Base-by-base conservation (phyloP, 805 yeast genomes). In the Candida sanyiensis region DNA sequence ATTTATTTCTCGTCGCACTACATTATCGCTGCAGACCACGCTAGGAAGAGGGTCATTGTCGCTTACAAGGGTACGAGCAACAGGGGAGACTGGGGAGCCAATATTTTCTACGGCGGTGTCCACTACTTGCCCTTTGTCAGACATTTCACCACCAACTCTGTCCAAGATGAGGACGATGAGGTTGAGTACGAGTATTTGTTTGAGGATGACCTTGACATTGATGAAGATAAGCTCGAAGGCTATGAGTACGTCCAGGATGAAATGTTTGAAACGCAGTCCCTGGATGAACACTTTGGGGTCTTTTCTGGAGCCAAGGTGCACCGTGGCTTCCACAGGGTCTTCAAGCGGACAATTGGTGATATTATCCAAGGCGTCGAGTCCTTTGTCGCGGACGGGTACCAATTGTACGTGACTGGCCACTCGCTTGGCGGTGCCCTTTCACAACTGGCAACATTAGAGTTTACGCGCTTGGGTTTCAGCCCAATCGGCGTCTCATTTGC, bases 371-470 rank as follows among this genome's bases (percentile, higher is more conserved):
- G 69, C 15, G 54, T 61, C 16, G 42, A 56, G 9, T 50, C 62
- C 15, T 59, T 69, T 22, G 22, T 47, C 25, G 47, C 43, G 4
- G 73, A 77, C 0, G 69, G 66, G 18, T 80, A 77, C 52, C 54
- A 64, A 16, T 42, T 82, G 5, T 66, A 72, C 2, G 66, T 80
- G 2, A 63, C 78, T 1, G 94, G 94, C 0, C 95, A 85, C 58
- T 84, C 93, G 0, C 58, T 84, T 29, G 89, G 88, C 3, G 94
- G 80, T 6, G 88, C 89, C 0, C 56, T 81, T 37, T 80, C 88
- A 2, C 59, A 68, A 4, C 58, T 84, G 24, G 69, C 75, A 7
- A 90, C 83, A 0, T 64, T 77, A 17, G 93, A 83, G 49, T 64
- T 80, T 33, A 59, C 69, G 39, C 50, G 75, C 15, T 46, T 72